Evolutionary conservation across 148 eudicot species (phyloP), one percentile per base, ranked within the genome.

Genomic region (Persicaria maculosa): DNA sequence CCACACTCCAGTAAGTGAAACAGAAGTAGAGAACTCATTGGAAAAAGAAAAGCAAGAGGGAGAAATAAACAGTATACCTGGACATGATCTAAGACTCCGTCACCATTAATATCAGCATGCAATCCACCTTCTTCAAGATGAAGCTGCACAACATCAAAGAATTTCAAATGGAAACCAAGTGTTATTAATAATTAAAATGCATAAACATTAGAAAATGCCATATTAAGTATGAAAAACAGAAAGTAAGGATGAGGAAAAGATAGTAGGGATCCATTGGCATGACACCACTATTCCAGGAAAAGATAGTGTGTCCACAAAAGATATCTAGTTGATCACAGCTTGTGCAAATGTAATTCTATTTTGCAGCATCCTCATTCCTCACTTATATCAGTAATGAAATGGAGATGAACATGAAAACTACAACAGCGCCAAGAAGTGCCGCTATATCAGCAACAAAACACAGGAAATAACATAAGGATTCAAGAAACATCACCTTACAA

Each of bases 61-160:
- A 22, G 70, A 19, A 71, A 40, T 50, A 7, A 68, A 20, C 25
- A 25, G 65, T 72, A 72, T 77, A 89, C 99, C 99, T 96, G 99
- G 8, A 96, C 97, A 88, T 96, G 99, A 85, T 96, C 99, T 44
- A 96, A 84, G 79, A 95, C 98, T 65, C 98, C 98, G 77, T 95
- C 98, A 73, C 98, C 97, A 77, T 95, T 95, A 68, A 95, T 84
- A 84, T 95, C 98, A 84, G 98, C 97, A 90, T 92, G 97, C 80
- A 95, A 90, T 65, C 98, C 98, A 64, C 98, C 98, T 85, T 95
- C 92, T 90, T 86, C 97, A 82, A 95, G 99, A 85, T 95, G 97
- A 82, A 95, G 91, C 99, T 95, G 88, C 22, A 47, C 9, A 16
- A 50, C 75, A 82, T 58, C 44, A 79, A 76, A 2, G 54, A 31